Evolutionary conservation across 116 monocot species (phyloP).

Genomic region (Cymodocea nodosa): DNA sequence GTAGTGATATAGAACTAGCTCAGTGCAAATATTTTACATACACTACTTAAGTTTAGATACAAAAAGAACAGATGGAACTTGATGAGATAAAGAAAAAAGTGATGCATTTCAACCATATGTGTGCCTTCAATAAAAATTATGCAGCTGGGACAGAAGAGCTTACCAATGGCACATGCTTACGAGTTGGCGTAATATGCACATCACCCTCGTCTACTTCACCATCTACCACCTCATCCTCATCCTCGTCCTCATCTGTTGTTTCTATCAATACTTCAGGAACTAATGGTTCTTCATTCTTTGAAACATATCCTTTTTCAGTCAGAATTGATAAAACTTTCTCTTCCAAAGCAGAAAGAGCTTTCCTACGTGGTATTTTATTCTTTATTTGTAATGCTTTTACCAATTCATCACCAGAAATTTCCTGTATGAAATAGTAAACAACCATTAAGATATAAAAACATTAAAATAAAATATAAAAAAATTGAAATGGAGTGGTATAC

Average conservation of each 20-base stretch:
- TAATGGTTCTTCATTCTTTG: conserved; percentile 35
- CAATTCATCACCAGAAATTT: conserved; percentile 81
- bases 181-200: conserved; percentile 77
- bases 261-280: conserved; percentile 33
- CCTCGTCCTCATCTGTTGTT: conserved; percentile 57
- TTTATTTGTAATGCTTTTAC: conserved; percentile 82
- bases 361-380: conserved; percentile 85
- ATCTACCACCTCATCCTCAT: conserved; percentile 80
- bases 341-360: conserved; percentile 73
- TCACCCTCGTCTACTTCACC: conserved; percentile 99
- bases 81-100: too few relatives aligned
- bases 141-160: too few relatives aligned
- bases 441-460: too few relatives aligned
- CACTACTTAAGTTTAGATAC: too few relatives aligned
- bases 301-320: conserved; percentile 80
- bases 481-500: too few relatives aligned
- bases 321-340: conserved; percentile 84
- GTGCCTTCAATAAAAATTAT: too few relatives aligned
- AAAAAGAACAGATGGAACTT: too few relatives aligned
- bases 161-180: too few relatives aligned
- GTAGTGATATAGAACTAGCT: too few relatives aligned
- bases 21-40: too few relatives aligned
- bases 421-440: conserved; percentile 26
- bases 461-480: too few relatives aligned
- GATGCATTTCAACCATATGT: too few relatives aligned